These are phyloP conservation scores for Vitrella brassicaformis DNA, from an alignment of 73 alveolate species.

Conservation along the genomic window DNA sequence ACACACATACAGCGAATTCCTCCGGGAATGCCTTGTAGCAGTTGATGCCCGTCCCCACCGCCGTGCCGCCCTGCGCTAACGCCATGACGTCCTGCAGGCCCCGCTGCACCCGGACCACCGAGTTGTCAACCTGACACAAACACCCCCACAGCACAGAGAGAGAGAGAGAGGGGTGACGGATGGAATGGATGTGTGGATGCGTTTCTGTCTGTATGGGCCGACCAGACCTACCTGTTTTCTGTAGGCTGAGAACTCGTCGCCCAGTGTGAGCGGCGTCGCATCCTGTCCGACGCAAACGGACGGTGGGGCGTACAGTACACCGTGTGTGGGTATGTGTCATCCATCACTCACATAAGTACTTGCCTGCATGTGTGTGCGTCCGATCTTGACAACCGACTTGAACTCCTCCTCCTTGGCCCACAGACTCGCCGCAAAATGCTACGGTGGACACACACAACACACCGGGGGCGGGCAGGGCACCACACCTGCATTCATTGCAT, in stretches of 20 bases:
- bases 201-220: too few species aligned
- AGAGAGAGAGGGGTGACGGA: too few species aligned
- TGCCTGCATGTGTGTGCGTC: conserved; percentile 99
- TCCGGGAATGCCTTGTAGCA: conserved; percentile 83
- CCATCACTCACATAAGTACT: too few species aligned
- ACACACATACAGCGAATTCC: conserved; percentile 15
- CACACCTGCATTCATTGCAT: too few species aligned
- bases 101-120: conserved; percentile 58
- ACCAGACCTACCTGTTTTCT: conserved; percentile 56
- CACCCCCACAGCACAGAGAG: neutral
- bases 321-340: too few species aligned
- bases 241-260: conserved; percentile 94
- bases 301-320: too few species aligned
- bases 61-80: conserved; percentile 97
- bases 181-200: too few species aligned
- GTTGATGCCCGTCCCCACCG: conserved; percentile 98
- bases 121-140: conserved; percentile 51
- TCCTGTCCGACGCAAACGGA: too few species aligned
- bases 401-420: conserved; percentile 75
- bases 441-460: too few species aligned
- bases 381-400: conserved; percentile 83
- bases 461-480: too few species aligned
- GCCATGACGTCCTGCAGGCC: conserved; percentile 62
- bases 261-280: conserved; percentile 97
- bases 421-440: too few species aligned